Base-by-base conservation (phyloP, 2,329 filamentous ascomycete genomes). In the Penicillium sp. region DNA sequence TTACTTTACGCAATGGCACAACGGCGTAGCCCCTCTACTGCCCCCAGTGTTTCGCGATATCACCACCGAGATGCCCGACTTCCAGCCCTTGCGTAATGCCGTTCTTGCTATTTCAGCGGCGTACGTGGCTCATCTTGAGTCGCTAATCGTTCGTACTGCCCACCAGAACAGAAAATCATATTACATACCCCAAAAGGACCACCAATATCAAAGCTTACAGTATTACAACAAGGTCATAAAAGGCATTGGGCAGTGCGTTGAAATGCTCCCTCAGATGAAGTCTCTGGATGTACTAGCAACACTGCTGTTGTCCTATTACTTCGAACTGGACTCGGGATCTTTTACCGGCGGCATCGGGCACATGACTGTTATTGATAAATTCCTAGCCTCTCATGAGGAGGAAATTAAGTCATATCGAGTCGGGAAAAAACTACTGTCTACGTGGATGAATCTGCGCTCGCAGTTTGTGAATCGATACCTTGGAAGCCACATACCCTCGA, bases 381-480 rank as follows among this genome's bases (percentile, higher is more conserved):
- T 54, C 5, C 30, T 54, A 8, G 7, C 28, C 42, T 46, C 30
- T n/a, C 43, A 54, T 26, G 24, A 46, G 28, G 52, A 54, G 7
- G 52, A 54, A 30, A 54, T 54, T 21, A 47, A 47, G 21, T 35
- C 30, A 18, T 20, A 54, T 40, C 18, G 42, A 20, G 33, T 21
- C 8, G 52, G 52, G 6, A 42, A 30, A 54, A 54, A 54, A 23
- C 12, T 54, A 26, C 26, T 54, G 5, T 54, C 40, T 33, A 54
- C 52, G 4, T 54, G 52, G 52, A 54, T 54, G 52, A 54, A 47
- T n/a, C 21, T 54, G 20, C 52, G 52, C 26, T 54, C 52, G 14
- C 52, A 54, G 52, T 54, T 54, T 24, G 52, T 54, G 26, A 54
- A 54, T 28, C 43, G 52, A 9, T 54, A 54, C 28, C 30, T 54